Evolutionary conservation across 73 alveolate species (phyloP).

Genomic region (Blepharisma stoltei): DNA sequence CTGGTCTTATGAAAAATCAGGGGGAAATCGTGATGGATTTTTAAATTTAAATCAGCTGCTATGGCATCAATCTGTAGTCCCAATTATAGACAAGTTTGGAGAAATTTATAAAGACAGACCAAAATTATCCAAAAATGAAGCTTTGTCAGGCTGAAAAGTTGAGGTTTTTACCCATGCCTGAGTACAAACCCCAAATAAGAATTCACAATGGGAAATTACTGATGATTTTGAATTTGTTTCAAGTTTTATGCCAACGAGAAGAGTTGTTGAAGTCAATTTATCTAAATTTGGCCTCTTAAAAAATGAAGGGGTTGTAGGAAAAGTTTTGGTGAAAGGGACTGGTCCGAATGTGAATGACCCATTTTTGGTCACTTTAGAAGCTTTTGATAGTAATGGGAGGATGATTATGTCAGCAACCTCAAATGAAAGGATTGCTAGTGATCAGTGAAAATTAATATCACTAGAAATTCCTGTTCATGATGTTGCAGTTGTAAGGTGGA

Average conservation of each 20-base stretch:
- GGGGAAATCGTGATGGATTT: slow-evolving; percentile 31
- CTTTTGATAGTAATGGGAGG: neutral
- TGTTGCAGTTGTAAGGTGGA: slow-evolving; percentile 10
- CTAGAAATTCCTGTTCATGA: neutral
- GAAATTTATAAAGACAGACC: neutral
- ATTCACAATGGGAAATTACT: slow-evolving; percentile 6
- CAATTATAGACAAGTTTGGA: neutral
- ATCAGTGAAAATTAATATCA: neutral
- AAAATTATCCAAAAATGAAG: neutral
- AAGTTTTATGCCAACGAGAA: neutral
- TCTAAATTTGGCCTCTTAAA: neutral
- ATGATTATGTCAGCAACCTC: neutral
- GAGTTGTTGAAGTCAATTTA: neutral
- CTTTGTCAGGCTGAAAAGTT: neutral
- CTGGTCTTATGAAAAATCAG: slow-evolving; percentile 33
- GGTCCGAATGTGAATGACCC: slow-evolving; percentile 34
- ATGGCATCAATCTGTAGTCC: slow-evolving; percentile 31
- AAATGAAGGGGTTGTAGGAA: slow-evolving; percentile 21
- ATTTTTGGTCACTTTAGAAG: slow-evolving; percentile 25
- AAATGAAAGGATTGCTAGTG: neutral
- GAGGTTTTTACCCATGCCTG: neutral
- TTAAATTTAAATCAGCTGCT: slow-evolving; percentile 37
- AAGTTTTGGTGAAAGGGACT: slow-evolving; percentile 36
- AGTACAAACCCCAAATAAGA: neutral
- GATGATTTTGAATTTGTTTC: neutral